phyloP scores from a whole-genome alignment of 352 stramenopile species.

The Aphanomyces stellatus region DNA sequence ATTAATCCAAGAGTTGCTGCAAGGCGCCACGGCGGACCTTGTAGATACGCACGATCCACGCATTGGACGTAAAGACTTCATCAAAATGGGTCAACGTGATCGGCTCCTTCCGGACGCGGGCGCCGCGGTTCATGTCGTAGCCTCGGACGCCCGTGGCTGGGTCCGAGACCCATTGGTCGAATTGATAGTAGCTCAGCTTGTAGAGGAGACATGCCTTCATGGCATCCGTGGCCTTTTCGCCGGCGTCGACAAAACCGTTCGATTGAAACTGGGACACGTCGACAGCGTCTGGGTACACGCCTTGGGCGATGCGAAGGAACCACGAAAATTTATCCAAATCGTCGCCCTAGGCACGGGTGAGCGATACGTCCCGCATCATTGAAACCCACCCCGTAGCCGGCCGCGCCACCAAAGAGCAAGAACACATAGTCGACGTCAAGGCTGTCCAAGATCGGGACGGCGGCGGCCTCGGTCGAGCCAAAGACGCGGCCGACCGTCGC shows the following conservation, averaged over 20 bases:
- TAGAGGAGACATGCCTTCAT: slow-evolving; percentile 87
- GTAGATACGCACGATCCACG: slow-evolving; percentile 92
- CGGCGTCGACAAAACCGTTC: slow-evolving; percentile 58
- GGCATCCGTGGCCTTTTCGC: slow-evolving; percentile 57
- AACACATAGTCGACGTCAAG: slow-evolving; percentile 78
- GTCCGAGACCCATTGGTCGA: slow-evolving; percentile 52
- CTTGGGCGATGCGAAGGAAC: slow-evolving; percentile 88
- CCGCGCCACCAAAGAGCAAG: slow-evolving; percentile 60
- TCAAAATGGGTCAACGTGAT: slow-evolving; percentile 82
- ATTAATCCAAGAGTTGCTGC: too few relatives aligned
- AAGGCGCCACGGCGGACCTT: slow-evolving; percentile 24
- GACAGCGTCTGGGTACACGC: slow-evolving; percentile 70
- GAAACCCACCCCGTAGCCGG: slow-evolving; percentile 23
- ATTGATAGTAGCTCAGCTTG: slow-evolving; percentile 86
- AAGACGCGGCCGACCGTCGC: slow-evolving; percentile 87
- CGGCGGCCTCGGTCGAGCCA: slow-evolving; percentile 52
- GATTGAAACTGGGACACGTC: slow-evolving; percentile 80
- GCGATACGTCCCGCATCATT: neutral
- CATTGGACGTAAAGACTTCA: slow-evolving; percentile 87
- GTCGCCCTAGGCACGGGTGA: slow-evolving; percentile 33
- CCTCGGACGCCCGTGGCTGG: slow-evolving; percentile 26
- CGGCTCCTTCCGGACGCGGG: slow-evolving; percentile 40
- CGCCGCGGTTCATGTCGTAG: slow-evolving; percentile 64
- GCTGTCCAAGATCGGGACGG: slow-evolving; percentile 58
- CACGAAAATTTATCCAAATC: slow-evolving; percentile 92